Base-by-base conservation (phyloP, 1,284 basidiomycete species). In the Ganoderma meredithae region DNA sequence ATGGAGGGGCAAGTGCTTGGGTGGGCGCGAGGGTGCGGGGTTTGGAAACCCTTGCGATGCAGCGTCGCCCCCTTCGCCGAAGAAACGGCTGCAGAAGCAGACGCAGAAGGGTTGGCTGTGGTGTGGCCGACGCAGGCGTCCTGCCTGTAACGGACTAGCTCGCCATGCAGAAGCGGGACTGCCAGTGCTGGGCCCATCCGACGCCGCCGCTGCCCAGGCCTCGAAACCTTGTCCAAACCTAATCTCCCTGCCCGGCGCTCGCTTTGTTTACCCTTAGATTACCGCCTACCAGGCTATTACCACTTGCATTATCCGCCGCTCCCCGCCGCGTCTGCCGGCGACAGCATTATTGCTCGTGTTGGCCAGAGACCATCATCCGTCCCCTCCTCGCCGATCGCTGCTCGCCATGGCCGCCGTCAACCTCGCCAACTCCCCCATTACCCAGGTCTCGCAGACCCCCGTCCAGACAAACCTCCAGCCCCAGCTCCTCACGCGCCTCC, bases 401-500 rank as follows among this genome's bases (percentile, higher is more conserved):
- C n/a, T 63, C 60, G 78, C 73, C 74, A 86, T 87, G 85, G 84
- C 85, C 61, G 80, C 83, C 44, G 80, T 83, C 60, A 78, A 85
- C 59, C 84, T 89, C 69, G 88, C 86, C 33, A 87, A 86, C 67
- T 90, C 90, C n/a, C 93, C 93, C 64, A 96, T 96, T 74, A 95
- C 94, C 0, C 94, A 95, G 79, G 95, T 95, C 64, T 91, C 91
- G 10, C 93, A 94, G 76, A 83, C 84, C 19, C 90, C 88, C 55
- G 83, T 88, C n/a, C 88, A 90, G 73, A 85, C 88, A 17, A 90
- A 89, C 73, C 82, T 94, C 27, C 92, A 94, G 79, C 92, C 93
- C 17, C 92, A 95, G 81, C 86, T 96, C 47, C 85, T 97, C 71
- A 92, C 94, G 15, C 87, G 95, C 71, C 88, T 99, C 73, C 89